Percentiles rank a stretch among this genome's conserved stretches.
Evolutionary conservation across 2,329 filamentous ascomycete genomes (phyloP).

Genomic region (Didymella lethalis): DNA sequence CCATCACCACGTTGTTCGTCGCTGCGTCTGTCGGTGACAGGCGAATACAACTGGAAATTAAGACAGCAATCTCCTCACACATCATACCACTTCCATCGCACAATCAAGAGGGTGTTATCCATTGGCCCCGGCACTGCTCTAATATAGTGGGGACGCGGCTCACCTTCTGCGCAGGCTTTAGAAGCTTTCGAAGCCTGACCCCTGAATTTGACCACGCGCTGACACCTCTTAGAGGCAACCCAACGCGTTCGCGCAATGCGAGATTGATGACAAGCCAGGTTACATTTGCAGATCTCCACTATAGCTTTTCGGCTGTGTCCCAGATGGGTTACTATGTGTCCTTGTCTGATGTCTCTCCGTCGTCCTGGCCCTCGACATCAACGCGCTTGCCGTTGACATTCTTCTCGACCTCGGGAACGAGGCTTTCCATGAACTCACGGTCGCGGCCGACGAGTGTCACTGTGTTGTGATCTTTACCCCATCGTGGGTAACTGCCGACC

Average conservation of each 20-base stretch:
- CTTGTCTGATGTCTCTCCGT: slow-evolving; percentile 51
- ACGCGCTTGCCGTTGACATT: slow-evolving; percentile 78
- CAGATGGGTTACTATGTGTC: slow-evolving; percentile 42
- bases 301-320: slow-evolving; percentile 32
- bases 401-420: slow-evolving; percentile 79
- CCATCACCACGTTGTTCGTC: slow-evolving; percentile 6
- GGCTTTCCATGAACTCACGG: slow-evolving; percentile 75
- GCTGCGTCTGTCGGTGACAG: slow-evolving; percentile 5
- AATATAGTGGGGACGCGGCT: slow-evolving; percentile 17
- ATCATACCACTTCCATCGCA: slow-evolving; percentile 22
- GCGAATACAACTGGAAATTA: slow-evolving; percentile 18
- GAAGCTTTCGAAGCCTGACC: slow-evolving; percentile 34
- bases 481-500: slow-evolving; percentile 93
- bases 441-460: slow-evolving; percentile 87
- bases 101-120: slow-evolving; percentile 20
- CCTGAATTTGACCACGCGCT: slow-evolving; percentile 12
- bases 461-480: slow-evolving; percentile 86
- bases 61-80: slow-evolving; percentile 20
- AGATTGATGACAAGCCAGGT: slow-evolving; percentile 31
- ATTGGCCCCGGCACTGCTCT: slow-evolving; percentile 18
- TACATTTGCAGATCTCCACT: slow-evolving; percentile 22
- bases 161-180: slow-evolving; percentile 37
- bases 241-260: slow-evolving; percentile 25
- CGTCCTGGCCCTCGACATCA: slow-evolving; percentile 69
- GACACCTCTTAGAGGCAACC: slow-evolving; percentile 3